Base-by-base conservation (phyloP, 345 rosid species). In the Dipteronia dyeriana region DNA sequence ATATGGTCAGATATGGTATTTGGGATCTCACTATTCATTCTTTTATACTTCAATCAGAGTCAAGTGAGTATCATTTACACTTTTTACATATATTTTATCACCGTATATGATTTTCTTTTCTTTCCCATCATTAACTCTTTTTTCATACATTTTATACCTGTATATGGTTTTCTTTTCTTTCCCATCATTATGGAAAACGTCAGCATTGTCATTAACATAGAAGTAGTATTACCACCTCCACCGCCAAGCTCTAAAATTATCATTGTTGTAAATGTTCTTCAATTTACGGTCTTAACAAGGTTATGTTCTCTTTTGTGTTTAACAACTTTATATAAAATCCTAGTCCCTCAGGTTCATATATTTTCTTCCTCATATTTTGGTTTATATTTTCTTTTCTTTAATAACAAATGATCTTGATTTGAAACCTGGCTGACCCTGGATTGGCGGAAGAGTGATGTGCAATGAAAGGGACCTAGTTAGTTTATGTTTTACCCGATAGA, bases 1-100 rank as follows among this genome's bases (percentile, higher is more conserved):
- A 91, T 96, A 81, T 96, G 91, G 97, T 93, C 97, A 5, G 97
- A 96, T 78, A 91, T 86, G 93, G 87, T 91, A 59, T 96, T 96
- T 78, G 98, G 98, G 83, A 77, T 96, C 81, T 87, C 99, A 19
- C 71, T 91, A 71, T 96, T 93, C 78, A 43, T 91, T 82, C 83
- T 96, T 83, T 85, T 93, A 78, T 92, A 84, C 78, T 86, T 93
- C 88, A 93, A 93, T 86, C 95, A 92, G 90, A 92, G 84, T 81
- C 85, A 85, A 87, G 99, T 93, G 81, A 87, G 95, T 84, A 12
- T 67, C 45, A 39, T 47, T 45, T 54, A 0, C 63, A 70, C 75
- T 51, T 19, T 64, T 25, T 51, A 41, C 43, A 14, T 12, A 3
- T 29, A n/a, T 19, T 68, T 64, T 64, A 25, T 70, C 59, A 10